Base-by-base conservation (phyloP, 2,329 filamentous ascomycete species). In the Cytospora paraplurivora region DNA sequence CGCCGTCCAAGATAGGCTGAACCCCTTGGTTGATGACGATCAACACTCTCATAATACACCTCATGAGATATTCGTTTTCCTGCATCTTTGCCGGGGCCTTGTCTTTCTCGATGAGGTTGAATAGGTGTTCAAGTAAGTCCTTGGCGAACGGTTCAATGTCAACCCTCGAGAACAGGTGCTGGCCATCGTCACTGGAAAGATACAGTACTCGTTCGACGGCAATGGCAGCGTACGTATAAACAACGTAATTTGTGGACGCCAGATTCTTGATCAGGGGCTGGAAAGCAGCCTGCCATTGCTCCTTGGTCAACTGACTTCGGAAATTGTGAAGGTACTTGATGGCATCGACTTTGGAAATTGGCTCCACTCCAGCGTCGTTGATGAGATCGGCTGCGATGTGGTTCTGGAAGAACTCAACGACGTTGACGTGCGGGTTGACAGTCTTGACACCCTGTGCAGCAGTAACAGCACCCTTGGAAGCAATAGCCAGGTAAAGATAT, bases 311-410 rank as follows among this genome's bases (percentile, higher is more conserved):
- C 73, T 97, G 93, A 74, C 93, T 97, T 71, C 95, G 90, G 86
- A 99, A 99, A 52, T 90, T 92, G 81, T 99, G 97, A 47, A 99
- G 85, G 74, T 93, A 99, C 76, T 98, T 99, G 82, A 99, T 97
- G 19, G 94, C 94, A 75, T 98, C 95, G 17, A 99, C 94, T 79
- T 97, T 96, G 70, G 97, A 83, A 65, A 99, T 93, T 10, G 93
- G 90, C 70, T 96, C 86, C 1, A 90, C 85, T 2, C 83, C 84
- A 35, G 84, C 81, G 38, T 86, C 81, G n/a, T 85, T 82, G 66
- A 96, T 81, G 49, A 99, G 82, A 75, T 99, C 95, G n/a, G 87
- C 84, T 12, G 94, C 94, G 71, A 99, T 90, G 74, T 98, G 86
- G 67, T 90, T 91, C 74, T 96, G 90, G 81, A 99, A 98, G 78